These are phyloP conservation scores for Myxozyma melibiosi DNA, from an alignment of 805 yeast genomes.

Conservation along the genomic window DNA sequence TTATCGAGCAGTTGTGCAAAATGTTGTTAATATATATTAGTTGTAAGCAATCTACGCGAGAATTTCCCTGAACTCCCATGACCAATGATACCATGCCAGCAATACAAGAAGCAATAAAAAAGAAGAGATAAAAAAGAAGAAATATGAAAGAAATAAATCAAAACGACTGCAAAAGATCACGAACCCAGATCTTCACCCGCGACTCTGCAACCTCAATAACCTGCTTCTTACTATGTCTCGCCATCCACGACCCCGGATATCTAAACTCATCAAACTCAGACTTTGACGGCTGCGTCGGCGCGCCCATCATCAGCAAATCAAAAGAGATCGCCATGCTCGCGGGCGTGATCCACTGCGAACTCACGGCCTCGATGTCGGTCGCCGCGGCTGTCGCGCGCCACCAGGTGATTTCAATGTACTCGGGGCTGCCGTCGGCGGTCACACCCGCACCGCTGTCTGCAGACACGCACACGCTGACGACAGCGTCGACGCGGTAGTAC, in stretches of 20 bases:
- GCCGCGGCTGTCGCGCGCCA: neutral
- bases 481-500: constrained; percentile 6
- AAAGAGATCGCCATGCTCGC: neutral
- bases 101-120: too few species aligned
- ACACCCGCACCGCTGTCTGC: neutral
- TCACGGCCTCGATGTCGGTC: neutral
- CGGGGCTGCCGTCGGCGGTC: neutral
- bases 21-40: too few species aligned
- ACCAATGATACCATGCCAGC: too few species aligned
- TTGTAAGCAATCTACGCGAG: too few species aligned
- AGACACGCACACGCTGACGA: neutral
- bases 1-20: too few species aligned
- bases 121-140: neutral
- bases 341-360: neutral
- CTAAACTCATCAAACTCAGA: neutral
- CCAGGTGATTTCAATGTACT: constrained; percentile 7
- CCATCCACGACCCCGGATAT: constrained; percentile 7
- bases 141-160: neutral
- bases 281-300: neutral
- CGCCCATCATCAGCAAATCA: constrained; percentile 6
- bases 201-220: neutral
- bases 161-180: neutral
- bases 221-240: neutral
- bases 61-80: too few species aligned
- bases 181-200: neutral